phyloP scores from a whole-genome alignment of 2,329 filamentous ascomycete species.

The Colletotrichum cordylinicola region DNA sequence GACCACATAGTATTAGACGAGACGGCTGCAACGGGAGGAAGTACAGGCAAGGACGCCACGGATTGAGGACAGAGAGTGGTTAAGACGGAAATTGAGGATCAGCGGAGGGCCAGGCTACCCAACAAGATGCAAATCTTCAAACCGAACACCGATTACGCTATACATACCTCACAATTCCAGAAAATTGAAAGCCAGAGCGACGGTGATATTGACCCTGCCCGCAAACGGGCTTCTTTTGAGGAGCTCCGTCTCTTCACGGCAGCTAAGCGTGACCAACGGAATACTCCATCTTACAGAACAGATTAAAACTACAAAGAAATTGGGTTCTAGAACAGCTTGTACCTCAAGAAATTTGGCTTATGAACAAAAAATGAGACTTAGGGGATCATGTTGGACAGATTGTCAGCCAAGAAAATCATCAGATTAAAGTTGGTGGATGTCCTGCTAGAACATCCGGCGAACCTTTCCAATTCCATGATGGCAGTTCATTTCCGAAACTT shows the following conservation, averaged over 20 bases:
- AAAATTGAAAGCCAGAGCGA: not conserved
- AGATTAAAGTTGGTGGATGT: not conserved
- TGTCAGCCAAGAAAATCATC: not conserved
- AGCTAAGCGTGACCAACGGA: not conserved
- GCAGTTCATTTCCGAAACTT: not conserved
- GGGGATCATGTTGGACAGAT: not conserved
- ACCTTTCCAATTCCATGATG: not conserved
- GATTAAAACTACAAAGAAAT: not conserved
- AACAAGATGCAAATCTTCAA: not conserved
- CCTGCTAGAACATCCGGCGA: not conserved
- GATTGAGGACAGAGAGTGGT: not conserved
- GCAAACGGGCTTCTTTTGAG: not conserved
- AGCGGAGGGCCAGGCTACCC: not conserved
- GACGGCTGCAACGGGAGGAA: not conserved
- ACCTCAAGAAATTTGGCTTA: not conserved
- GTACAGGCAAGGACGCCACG: not conserved
- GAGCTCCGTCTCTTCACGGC: not conserved
- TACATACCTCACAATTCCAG: not conserved
- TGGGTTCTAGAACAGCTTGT: not conserved
- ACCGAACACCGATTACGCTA: not conserved
- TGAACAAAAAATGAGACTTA: not conserved
- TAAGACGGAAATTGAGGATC: not conserved
- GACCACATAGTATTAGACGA: not conserved
- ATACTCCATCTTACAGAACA: not conserved
- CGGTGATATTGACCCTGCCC: not conserved